Evolutionary conservation across 208 protist species (phyloP), one percentile per base, ranked within the genome.

Genomic region (Trichomonas gallinae): DNA sequence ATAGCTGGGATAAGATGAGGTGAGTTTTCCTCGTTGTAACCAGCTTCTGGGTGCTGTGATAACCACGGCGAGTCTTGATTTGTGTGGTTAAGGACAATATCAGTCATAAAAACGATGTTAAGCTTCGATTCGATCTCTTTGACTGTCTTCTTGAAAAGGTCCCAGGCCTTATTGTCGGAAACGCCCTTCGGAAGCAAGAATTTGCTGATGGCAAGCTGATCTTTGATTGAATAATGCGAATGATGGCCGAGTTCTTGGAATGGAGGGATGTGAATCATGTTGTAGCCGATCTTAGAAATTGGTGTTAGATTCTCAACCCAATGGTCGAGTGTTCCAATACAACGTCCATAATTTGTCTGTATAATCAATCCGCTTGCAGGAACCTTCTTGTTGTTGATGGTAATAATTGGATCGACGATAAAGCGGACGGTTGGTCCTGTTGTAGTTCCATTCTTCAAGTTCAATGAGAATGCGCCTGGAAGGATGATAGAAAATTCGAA

Each of bases 231-330:
- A 51, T 93, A 93, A 51, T 93, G 87, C 38, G 87, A 93, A 42
- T 51, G 23, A 36, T 17, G n/a, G 13, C 87, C 87, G 46, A 93
- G 17, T 93, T 93, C 87, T 93, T 93, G 44, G n/a, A 93, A 93
- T 51, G 87, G 87, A 6, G 87, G 87, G 17, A 93, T 36, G 46
- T 93, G 87, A 38, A 93, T 93, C 87, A 93, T 93, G 44, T 93
- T 93, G 44, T 93, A 93, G 34, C 87, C 87, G 15, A 93, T 42
- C 40, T 51, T 44, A 10, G 87, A 48, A 93, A 93, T 93, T 9
- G 87, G 87, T 58, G 42, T 93, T 34, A 93, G 15, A 44, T 93
- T 93, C 9, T 51, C 13, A 51, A 93, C 9, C 87, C 87, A 93
- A 15, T 93, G 13, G 15, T 38, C 17, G 0, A 93, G 1, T 17